Percentiles rank a stretch among this genome's conserved stretches.
These are phyloP conservation scores for Phanerochaete carnosa DNA, from an alignment of 768 basidiomycete species.

Conservation along the genomic window DNA sequence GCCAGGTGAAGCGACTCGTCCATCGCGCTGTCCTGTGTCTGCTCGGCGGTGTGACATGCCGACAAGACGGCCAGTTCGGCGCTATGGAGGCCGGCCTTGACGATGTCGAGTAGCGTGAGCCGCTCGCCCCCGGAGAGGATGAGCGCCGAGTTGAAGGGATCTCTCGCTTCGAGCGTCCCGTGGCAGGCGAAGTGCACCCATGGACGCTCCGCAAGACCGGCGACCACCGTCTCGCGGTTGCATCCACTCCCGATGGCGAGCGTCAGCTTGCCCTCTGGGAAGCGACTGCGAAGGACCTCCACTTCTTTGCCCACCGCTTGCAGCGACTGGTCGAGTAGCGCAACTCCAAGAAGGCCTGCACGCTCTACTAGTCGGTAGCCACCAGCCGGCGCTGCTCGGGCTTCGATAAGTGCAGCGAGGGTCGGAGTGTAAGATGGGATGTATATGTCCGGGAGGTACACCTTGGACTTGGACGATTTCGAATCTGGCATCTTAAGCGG, in stretches of 20 bases:
- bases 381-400: neutral
- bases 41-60: constrained; percentile 38
- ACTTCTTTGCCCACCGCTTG: neutral
- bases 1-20: constrained; percentile 41
- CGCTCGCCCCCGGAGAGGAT: constrained; percentile 21
- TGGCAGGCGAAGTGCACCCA: constrained; percentile 30
- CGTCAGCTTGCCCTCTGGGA: neutral
- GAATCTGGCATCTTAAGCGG: constrained; percentile 12
- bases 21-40: constrained; percentile 28
- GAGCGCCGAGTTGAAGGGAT: constrained; percentile 29
- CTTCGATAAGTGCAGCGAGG: constrained; percentile 17
- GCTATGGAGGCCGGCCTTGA: constrained; percentile 15
- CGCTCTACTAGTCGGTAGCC: constrained; percentile 8
- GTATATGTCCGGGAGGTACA: constrained; percentile 18
- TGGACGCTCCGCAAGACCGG: neutral
- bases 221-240: constrained; percentile 9
- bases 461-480: neutral
- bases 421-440: constrained; percentile 30
- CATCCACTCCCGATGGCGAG: neutral
- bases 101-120: constrained; percentile 17
- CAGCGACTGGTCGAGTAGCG: neutral
- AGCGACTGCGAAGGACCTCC: neutral
- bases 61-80: constrained; percentile 41
- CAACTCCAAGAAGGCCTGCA: neutral
- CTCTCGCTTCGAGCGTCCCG: constrained; percentile 8